A percentile compares a stretch with the other conserved stretches of the same genome.
These are phyloP conservation scores for Fusarium brevicatenulatum DNA, from an alignment of 2,329 filamentous ascomycete species.

Conservation along the genomic window DNA sequence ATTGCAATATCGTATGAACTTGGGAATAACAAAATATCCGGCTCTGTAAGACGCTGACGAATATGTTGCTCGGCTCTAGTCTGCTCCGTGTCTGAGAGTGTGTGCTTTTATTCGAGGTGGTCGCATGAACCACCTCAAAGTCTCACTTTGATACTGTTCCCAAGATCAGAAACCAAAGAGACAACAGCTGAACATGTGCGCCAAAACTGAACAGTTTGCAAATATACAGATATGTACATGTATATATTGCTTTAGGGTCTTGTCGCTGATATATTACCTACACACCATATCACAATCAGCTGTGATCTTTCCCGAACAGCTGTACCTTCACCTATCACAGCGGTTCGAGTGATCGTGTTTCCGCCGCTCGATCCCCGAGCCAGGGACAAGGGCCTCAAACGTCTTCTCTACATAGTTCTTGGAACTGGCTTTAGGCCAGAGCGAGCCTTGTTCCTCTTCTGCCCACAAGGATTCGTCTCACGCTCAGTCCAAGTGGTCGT, in stretches of 20 bases:
- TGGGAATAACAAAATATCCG: neutral
- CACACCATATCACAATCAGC: neutral
- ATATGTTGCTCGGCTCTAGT: neutral
- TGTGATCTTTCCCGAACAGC: conserved; percentile 18
- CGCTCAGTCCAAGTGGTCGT: conserved; percentile 21
- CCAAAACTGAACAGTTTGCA: neutral
- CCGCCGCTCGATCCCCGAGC: neutral
- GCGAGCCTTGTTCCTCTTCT: neutral
- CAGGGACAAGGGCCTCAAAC: conserved; percentile 22
- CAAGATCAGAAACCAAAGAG: neutral
- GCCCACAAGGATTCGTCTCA: conserved; percentile 15
- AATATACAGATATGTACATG: neutral
- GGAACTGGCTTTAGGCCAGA: conserved; percentile 10
- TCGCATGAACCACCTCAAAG: neutral
- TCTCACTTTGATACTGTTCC: neutral
- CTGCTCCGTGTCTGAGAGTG: neutral
- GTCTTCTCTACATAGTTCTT: neutral
- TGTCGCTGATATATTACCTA: conserved; percentile 17
- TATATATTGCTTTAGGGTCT: neutral
- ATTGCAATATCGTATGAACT: neutral
- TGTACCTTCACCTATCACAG: neutral
- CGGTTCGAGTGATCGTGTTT: conserved; percentile 23
- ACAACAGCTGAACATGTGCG: neutral
- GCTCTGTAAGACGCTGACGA: neutral
- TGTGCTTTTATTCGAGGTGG: neutral